Evolutionary conservation across 768 basidiomycete species (phyloP).

Genomic region (Chalciporus sphaerocephalus): DNA sequence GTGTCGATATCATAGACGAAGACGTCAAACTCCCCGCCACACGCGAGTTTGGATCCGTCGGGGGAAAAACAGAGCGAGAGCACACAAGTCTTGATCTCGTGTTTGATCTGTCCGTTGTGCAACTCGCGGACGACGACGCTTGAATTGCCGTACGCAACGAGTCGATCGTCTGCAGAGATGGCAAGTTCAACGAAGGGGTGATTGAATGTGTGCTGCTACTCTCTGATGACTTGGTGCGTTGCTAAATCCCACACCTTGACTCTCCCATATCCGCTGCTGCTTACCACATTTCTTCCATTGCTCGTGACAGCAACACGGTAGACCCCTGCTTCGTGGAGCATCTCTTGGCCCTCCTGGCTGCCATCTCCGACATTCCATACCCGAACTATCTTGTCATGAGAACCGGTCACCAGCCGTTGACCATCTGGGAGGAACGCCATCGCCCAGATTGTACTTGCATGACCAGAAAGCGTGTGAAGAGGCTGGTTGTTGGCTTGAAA

Average conservation of each 20-base stretch:
- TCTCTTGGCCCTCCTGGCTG: not conserved
- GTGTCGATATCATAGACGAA: not conserved
- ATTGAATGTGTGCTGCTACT: not conserved
- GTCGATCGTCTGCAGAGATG: conserved; percentile 4
- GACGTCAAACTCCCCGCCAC: too few relatives aligned
- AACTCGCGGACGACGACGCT: not conserved
- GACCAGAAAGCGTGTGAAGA: too few relatives aligned
- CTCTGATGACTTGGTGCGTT: not conserved
- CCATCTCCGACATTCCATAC: not conserved
- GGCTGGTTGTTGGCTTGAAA: too few relatives aligned
- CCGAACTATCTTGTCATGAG: not conserved
- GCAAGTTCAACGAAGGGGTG: not conserved
- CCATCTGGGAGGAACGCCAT: conserved; percentile 1
- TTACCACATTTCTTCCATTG: conserved; percentile 1
- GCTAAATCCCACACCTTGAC: conserved; percentile 1
- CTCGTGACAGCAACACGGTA: not conserved
- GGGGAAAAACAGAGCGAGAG: not conserved
- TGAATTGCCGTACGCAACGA: not conserved
- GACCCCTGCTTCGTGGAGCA: not conserved
- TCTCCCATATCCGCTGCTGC: not conserved
- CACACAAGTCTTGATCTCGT: not conserved
- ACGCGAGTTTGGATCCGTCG: not conserved
- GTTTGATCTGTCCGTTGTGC: not conserved
- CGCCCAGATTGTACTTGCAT: too few relatives aligned
- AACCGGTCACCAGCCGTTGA: not conserved